Evolutionary conservation across 352 stramenopile genomes (phyloP), one percentile per base, ranked within the genome.

Genomic region (Phytophthora ohioensis): DNA sequence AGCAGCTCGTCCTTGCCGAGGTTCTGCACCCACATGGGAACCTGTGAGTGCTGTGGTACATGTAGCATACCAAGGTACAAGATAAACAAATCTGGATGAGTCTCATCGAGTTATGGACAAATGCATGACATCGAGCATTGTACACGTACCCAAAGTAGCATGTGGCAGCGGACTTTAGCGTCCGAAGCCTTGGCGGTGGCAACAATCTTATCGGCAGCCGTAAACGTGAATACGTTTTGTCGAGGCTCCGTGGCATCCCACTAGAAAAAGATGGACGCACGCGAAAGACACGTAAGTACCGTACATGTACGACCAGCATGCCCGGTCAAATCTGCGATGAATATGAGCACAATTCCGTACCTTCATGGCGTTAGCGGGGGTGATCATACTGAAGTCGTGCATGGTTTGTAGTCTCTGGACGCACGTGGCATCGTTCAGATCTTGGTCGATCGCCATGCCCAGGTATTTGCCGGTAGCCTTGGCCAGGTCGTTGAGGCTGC

Each of bases 71-170:
- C 21, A 21, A 21, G 21, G 21, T 21, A 21, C 21, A 21, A 21
- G 21, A 21, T 21, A 21, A 21, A 21, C 21, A 21, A 21, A 21
- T 21, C 21, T 21, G 21, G 21, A 21, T 21, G 21, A 21, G 21
- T 21, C 21, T 21, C 21, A 21, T 21, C 21, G 21, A 21, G 21
- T 21, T 21, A 21, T 21, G 21, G 21, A 21, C 21, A 21, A 21
- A 21, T 21, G 21, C 21, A 21, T 21, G 21, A 21, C 21, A 21
- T 21, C 21, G 21, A 21, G 21, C 21, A 21, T 21, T 1, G 21
- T 21, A 21, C 21, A 21, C 21, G 21, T 21, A 46, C 41, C 41
- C 41, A 46, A 49, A 93, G 80, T 10, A 46, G 41, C 3, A 15
- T 4, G 5, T 46, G 41, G 5, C 41, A 46, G 41, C 41, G 41